Base-by-base conservation (phyloP, 2,329 filamentous ascomycete genomes). In the Penicillium concentricum region DNA sequence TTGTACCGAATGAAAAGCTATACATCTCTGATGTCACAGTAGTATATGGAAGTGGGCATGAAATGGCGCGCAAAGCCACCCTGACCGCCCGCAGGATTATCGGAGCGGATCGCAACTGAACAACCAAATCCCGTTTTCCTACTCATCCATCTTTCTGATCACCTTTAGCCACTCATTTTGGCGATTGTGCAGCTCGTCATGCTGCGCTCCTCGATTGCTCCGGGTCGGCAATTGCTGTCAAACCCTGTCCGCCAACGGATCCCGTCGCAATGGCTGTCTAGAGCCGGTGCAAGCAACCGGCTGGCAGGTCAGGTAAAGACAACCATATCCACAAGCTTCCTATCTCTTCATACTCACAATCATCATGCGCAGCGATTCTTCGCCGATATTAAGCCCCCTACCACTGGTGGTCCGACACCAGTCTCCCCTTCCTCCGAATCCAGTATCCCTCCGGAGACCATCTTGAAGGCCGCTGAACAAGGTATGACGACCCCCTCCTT, bases 151-250 rank as follows among this genome's bases (percentile, higher is more conserved):
- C 58, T 60, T 60, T 61, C 55, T 62, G 60, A 66, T 61, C 59
- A 61, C 64, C 61, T 52, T 43, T 46, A 56, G 54, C 61, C 64
- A 64, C 61, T 61, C 58, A 62, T 58, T 58, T 65, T 65, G 67
- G 65, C 65, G 67, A 70, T 68, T 69, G 72, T 72, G 73, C 75
- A 75, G 79, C 78, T 72, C 76, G 78, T 69, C 67, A 83, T 84
- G 81, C 79, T 83, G 79, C 81, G 81, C 74, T 78, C 77, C 68
- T 81, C 80, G 69, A 74, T 83, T 73, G 69, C 73, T 63, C 74
- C 79, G 63, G 73, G 78, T 70, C 80, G 76, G 63, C 72, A 73
- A 65, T 63, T 76, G 63, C 69, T 76, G 69, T 69, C 72, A 57
- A 70, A 70, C 61, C 66, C 74, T 56, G 67, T 69, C 70, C 73